phyloP scores from a whole-genome alignment of 805 yeast species.

The Isabelozyma rhagii region DNA sequence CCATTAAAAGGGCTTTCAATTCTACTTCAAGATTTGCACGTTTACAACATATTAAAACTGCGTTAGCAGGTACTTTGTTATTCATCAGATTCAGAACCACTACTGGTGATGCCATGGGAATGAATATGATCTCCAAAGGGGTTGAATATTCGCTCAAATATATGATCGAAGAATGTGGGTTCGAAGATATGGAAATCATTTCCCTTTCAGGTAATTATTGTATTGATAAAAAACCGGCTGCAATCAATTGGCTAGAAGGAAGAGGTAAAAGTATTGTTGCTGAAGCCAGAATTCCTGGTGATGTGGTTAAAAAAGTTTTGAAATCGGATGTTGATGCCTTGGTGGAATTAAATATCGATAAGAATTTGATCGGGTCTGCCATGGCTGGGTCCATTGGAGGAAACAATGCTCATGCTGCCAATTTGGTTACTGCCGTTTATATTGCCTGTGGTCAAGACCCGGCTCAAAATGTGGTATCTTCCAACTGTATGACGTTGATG shows the following conservation, averaged over 20 bases:
- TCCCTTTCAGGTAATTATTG: constrained; percentile 97
- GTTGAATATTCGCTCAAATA: constrained; percentile 81
- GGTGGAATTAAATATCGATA: constrained; percentile 83
- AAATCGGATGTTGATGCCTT: constrained; percentile 91
- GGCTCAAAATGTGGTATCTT: constrained; percentile 98
- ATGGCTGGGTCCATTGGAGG: constrained; percentile 99
- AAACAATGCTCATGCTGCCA: constrained; percentile 97
- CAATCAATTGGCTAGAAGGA: constrained; percentile 98
- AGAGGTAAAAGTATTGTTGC: constrained; percentile 98
- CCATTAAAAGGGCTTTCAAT: constrained; percentile 84
- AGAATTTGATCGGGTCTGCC: constrained; percentile 93
- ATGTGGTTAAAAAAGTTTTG: constrained; percentile 74
- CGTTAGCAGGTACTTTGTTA: constrained; percentile 87
- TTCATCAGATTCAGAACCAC: constrained; percentile 95
- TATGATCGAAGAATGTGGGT: constrained; percentile 87
- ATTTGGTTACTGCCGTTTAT: constrained; percentile 89
- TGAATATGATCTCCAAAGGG: constrained; percentile 99
- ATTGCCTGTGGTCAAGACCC: constrained; percentile 99
- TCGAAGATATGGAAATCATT: constrained; percentile 89
- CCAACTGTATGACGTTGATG: constrained; percentile 96
- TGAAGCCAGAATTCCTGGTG: constrained; percentile 85
- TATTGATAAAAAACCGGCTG: constrained; percentile 96
- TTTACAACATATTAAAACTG: constrained; percentile 84
- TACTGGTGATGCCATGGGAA: constrained; percentile 99
- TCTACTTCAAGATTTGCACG: constrained; percentile 97